Conservation (phyloP, 148 eudicot species). For the Nepenthes gracilis region DNA sequence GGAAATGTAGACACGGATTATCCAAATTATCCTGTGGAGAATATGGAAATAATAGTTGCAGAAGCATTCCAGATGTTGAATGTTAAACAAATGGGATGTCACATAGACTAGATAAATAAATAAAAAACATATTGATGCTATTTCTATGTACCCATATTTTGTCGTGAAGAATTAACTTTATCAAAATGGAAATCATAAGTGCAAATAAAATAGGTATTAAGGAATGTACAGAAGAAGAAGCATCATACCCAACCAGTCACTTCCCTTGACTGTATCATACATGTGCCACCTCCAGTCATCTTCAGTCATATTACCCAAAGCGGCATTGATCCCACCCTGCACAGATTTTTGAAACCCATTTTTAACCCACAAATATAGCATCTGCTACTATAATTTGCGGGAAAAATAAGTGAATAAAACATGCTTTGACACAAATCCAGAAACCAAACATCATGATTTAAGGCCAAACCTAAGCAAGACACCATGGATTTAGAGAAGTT, state of each 20-base stretch:
- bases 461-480: too few relatives aligned
- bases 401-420: background rate
- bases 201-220: background rate
- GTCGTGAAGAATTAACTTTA: too few relatives aligned
- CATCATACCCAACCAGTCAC: constrained; percentile 87
- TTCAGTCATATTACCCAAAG: constrained; percentile 94
- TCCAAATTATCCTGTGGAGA: too few relatives aligned
- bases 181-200: background rate
- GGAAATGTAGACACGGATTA: background rate
- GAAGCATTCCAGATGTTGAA: too few relatives aligned
- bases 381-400: background rate
- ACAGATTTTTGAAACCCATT: background rate
- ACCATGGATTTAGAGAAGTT: too few relatives aligned
- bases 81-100: too few relatives aligned
- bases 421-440: too few relatives aligned
- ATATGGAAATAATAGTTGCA: too few relatives aligned
- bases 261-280: constrained; percentile 99
- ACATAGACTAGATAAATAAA: too few relatives aligned
- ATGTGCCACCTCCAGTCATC: constrained; percentile 99
- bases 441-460: background rate
- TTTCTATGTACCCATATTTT: too few relatives aligned
- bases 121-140: too few relatives aligned
- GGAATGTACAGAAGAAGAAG: background rate
- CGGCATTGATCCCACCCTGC: constrained; percentile 99
- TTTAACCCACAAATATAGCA: background rate